These are phyloP conservation scores for Paecilomyces sp. DNA, from an alignment of 2,329 filamentous ascomycete species.

Conservation along the genomic window DNA sequence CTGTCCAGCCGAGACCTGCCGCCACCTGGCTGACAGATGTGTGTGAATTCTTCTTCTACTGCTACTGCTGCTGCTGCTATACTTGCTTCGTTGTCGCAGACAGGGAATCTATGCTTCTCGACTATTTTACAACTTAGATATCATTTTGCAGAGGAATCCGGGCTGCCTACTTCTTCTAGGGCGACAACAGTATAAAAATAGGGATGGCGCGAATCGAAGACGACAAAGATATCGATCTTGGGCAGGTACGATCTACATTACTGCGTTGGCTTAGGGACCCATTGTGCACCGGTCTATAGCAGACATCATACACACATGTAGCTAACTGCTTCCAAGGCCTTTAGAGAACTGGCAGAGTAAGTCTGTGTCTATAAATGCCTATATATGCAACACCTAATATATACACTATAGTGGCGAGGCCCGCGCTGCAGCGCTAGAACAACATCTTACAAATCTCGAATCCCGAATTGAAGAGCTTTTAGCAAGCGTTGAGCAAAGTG, in stretches of 20 bases:
- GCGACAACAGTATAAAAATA: too few relatives aligned
- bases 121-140: too few relatives aligned
- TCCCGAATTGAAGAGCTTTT: conserved; percentile 40
- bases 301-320: neutral
- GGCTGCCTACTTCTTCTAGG: too few relatives aligned
- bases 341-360: conserved; percentile 24
- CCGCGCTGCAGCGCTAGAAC: conserved; percentile 49
- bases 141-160: too few relatives aligned
- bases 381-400: conserved; percentile 3
- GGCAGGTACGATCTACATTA: neutral
- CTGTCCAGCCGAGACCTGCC: too few relatives aligned
- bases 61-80: too few relatives aligned
- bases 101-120: too few relatives aligned
- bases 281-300: neutral
- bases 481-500: conserved; percentile 13
- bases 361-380: conserved; percentile 1
- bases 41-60: too few relatives aligned
- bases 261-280: neutral
- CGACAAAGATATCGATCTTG: neutral
- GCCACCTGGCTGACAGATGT: too few relatives aligned
- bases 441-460: conserved; percentile 48
- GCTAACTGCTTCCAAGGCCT: conserved; percentile 15
- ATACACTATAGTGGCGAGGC: conserved; percentile 42
- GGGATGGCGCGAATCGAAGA: too few relatives aligned
- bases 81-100: too few relatives aligned